phyloP scores from a whole-genome alignment of 2,329 filamentous ascomycete genomes.

The Claviceps pazoutovae region DNA sequence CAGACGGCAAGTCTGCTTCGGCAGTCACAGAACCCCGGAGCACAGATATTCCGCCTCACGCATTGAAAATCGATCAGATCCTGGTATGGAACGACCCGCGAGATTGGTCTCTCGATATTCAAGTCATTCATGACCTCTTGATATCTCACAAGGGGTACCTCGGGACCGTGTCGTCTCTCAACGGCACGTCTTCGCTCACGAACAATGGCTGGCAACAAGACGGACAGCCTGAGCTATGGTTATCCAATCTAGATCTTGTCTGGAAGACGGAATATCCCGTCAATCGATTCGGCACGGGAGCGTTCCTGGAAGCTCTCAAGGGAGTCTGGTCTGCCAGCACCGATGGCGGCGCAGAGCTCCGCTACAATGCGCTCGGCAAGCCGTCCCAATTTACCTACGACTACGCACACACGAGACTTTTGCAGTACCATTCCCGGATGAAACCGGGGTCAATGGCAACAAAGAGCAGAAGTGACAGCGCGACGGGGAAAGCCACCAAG shows the following conservation, averaged over 20 bases:
- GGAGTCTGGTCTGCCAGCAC: constrained; percentile 69
- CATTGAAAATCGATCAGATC: constrained; percentile 73
- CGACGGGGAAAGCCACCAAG: constrained; percentile 36
- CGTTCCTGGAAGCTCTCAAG: constrained; percentile 68
- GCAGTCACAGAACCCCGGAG: constrained; percentile 19
- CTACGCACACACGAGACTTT: constrained; percentile 61
- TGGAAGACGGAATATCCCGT: constrained; percentile 80
- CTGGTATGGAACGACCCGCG: constrained; percentile 93
- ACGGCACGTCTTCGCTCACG: constrained; percentile 48
- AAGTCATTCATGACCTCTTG: constrained; percentile 72
- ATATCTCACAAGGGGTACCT: constrained; percentile 65
- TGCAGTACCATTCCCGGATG: constrained; percentile 31
- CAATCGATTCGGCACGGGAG: constrained; percentile 80
- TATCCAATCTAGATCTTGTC: constrained; percentile 78
- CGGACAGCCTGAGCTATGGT: constrained; percentile 68
- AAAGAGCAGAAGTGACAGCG: constrained; percentile 6
- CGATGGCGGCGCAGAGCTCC: constrained; percentile 44
- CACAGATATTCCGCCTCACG: constrained; percentile 21
- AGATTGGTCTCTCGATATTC: constrained; percentile 85
- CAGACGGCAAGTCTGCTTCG: constrained; percentile 20
- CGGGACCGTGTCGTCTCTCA: constrained; percentile 64
- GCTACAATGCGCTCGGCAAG: constrained; percentile 66
- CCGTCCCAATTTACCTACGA: constrained; percentile 64
- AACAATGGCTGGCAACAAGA: constrained; percentile 74
- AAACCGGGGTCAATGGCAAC: constrained; percentile 7